phyloP scores from a whole-genome alignment of 768 basidiomycete species.

The Vishniacozyma victoriae region DNA sequence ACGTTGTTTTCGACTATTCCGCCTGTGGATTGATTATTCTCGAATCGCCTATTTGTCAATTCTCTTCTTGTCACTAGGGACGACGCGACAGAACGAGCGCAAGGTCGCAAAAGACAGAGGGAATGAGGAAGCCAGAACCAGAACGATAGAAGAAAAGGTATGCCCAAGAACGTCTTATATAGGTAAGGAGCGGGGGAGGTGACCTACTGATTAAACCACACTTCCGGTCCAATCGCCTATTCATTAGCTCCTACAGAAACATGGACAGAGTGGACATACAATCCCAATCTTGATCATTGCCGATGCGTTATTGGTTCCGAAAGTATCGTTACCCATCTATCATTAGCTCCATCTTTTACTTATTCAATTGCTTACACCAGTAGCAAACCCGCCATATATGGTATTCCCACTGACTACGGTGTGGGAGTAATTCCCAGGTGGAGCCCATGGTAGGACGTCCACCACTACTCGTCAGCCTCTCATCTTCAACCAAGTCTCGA shows the following conservation, averaged over 20 bases:
- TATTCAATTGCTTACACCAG: slow-evolving; percentile 13
- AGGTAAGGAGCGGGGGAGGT: too few species aligned
- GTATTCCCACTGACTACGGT: slow-evolving; percentile 27
- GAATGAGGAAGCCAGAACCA: not conserved
- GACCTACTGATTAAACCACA: slow-evolving; percentile 32
- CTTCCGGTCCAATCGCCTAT: slow-evolving; percentile 27
- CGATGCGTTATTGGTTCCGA: slow-evolving; percentile 24
- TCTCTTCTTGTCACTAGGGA: not conserved
- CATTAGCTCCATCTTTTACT: not conserved
- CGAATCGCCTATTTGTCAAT: slow-evolving; percentile 25
- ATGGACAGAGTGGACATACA: not conserved
- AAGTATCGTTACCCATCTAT: slow-evolving; percentile 22
- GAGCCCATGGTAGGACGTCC: slow-evolving; percentile 33
- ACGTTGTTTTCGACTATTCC: slow-evolving; percentile 28
- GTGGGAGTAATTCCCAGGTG: slow-evolving; percentile 33
- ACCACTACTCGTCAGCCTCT: slow-evolving; percentile 19
- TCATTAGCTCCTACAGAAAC: not conserved
- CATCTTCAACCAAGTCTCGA: not conserved
- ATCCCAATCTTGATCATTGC: slow-evolving; percentile 43
- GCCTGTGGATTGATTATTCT: slow-evolving; percentile 29
- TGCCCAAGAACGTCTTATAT: not conserved
- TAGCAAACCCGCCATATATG: slow-evolving; percentile 38
- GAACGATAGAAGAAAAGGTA: not conserved
- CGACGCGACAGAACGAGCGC: not conserved
- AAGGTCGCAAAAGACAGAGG: not conserved